Evolutionary conservation across 2,329 filamentous ascomycete species (phyloP).

Genomic region (Talaromyces sp.): DNA sequence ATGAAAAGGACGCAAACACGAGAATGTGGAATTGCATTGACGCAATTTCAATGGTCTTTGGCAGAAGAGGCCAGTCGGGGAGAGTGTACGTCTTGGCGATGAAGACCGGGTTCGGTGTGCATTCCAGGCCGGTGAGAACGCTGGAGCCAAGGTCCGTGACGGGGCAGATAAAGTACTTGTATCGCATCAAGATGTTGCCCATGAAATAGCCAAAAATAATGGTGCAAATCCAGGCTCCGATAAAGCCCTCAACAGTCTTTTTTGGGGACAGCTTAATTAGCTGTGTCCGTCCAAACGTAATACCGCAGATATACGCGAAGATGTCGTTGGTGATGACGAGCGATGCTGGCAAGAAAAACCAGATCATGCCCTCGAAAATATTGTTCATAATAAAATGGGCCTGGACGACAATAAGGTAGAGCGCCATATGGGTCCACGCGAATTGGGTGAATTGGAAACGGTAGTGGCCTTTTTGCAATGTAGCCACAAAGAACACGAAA

Average conservation of each 20-base stretch:
- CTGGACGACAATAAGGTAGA: conserved; percentile 95
- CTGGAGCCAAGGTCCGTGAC: conserved; percentile 95
- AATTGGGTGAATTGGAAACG: conserved; percentile 99
- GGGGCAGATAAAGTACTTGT: conserved; percentile 97
- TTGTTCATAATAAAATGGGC: conserved; percentile 99
- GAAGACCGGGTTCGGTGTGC: conserved; percentile 89
- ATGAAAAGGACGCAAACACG: conserved; percentile 86
- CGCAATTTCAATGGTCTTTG: conserved; percentile 68
- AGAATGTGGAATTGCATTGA: conserved; percentile 94
- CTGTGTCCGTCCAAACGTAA: conserved; percentile 92
- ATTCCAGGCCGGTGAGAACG: conserved; percentile 83
- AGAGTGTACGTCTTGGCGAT: conserved; percentile 68
- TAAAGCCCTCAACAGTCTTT: conserved; percentile 97
- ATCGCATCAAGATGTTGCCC: conserved; percentile 78
- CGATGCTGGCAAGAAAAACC: conserved; percentile 94
- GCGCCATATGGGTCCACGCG: conserved; percentile 98
- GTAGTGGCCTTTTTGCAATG: conserved; percentile 92
- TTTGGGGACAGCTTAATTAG: conserved; percentile 97
- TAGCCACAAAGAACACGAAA: conserved; percentile 96
- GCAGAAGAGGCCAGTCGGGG: conserved; percentile 64
- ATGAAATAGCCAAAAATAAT: conserved; percentile 76
- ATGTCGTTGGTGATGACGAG: conserved; percentile 99
- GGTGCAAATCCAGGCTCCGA: conserved; percentile 94
- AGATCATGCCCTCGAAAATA: conserved; percentile 98
- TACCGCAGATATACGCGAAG: conserved; percentile 95